These are phyloP conservation scores for Trichosporon faecale DNA, from an alignment of 1,284 basidiomycete genomes.

Conservation along the genomic window DNA sequence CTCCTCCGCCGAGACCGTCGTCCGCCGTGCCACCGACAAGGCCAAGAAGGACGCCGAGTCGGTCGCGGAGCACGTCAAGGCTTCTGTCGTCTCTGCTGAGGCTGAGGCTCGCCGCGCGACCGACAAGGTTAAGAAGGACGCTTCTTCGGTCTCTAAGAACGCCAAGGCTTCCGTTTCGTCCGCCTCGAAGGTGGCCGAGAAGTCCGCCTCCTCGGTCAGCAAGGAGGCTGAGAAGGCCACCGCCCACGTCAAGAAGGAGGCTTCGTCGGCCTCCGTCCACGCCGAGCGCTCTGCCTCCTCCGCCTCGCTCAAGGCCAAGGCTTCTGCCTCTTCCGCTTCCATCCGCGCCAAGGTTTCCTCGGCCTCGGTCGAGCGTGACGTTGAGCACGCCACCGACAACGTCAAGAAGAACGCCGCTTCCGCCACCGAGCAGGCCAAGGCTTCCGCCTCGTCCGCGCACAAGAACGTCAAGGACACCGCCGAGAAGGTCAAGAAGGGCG, in stretches of 20 bases:
- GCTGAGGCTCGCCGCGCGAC: constrained; percentile 13
- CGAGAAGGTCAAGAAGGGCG: not conserved
- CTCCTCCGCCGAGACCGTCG: not conserved
- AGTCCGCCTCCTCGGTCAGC: constrained; percentile 13
- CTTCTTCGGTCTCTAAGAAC: constrained; percentile 14
- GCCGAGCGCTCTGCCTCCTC: not conserved
- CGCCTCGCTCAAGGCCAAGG: constrained; percentile 2
- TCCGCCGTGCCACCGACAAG: not conserved
- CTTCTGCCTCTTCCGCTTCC: not conserved
- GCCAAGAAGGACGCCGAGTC: not conserved
- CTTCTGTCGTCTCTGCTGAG: not conserved
- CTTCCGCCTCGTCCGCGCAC: not conserved
- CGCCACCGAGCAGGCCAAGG: not conserved
- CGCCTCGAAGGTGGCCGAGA: constrained; percentile 5
- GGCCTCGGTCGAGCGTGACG: constrained; percentile 10
- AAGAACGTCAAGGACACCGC: constrained; percentile 8
- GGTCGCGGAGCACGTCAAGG: not conserved
- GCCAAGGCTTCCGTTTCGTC: constrained; percentile 10
- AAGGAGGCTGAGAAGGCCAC: constrained; percentile 23
- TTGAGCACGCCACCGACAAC: constrained; percentile 14
- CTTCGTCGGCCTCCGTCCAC: not conserved
- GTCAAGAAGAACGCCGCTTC: constrained; percentile 17
- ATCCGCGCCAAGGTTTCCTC: not conserved
- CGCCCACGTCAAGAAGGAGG: not conserved
- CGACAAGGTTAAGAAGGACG: constrained; percentile 19